Evolutionary conservation across 192 early-diverging fungal species (phyloP), one percentile per base, ranked within the genome.

Genomic region (Thamnidium elegans): DNA sequence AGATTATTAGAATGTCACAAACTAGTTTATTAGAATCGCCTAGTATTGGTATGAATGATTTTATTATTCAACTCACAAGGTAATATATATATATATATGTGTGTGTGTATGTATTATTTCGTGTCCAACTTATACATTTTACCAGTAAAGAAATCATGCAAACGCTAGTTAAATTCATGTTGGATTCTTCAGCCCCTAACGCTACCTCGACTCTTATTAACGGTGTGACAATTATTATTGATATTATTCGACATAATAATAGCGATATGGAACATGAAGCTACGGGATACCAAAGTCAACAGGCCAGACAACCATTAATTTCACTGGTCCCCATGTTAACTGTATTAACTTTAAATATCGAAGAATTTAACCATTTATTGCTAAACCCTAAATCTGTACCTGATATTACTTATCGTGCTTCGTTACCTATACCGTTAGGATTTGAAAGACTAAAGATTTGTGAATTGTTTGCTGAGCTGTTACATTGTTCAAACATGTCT

Each of bases 161-260:
- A 17, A 80, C 88, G 31, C 81, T 99, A 19, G 86, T 92, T 7
- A 78, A 79, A 30, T 98, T 86, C 66, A 99, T 99, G 97, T 84
- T 99, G 6, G 84, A 91, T 54, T 55, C 67, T 26, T 63, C 72
- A 3, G 93, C 89, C 2, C 89, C 92, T 15, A 80, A 90, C 69
- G 85, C 91, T 20, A 89, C 92, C 0, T 96, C 91, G 8, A 89
- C 91, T 20, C 81, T 99, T 34, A 90, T 89, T 62, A 96, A 95
- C 74, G 94, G 92, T 65, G 93, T 97, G 34, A 93, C 89, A 50
- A 94, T 99, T 55, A 90, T 99, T 66, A 95, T 99, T 66, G 96
- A 99, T 83, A 81, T 99, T 17, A 96, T 99, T 75, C 87, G 96
- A 64, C 86, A 94, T 67, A 97, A 97, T 77, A 98, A 95, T 53